Conservation (phyloP, 1,284 basidiomycete genomes). For the Rhodotorula sp. region DNA sequence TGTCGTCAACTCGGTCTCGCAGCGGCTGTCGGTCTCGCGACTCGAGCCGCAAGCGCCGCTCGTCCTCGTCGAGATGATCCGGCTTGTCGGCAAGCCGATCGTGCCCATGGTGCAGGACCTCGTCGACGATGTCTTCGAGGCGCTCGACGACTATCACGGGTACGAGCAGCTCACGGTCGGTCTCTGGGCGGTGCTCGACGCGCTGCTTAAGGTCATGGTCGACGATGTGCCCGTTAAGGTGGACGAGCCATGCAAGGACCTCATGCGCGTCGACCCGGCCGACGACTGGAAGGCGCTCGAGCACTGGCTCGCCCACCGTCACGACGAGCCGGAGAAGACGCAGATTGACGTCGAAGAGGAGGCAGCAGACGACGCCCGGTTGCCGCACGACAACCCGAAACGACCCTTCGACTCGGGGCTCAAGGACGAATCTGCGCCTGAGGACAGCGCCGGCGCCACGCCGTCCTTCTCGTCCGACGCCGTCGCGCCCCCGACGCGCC, state of each 20-base stretch:
- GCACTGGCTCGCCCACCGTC: constrained; percentile 64
- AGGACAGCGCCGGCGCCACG: not conserved
- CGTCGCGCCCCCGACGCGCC: constrained; percentile 8
- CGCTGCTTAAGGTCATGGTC: constrained; percentile 72
- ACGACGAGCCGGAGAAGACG: constrained; percentile 47
- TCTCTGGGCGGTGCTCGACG: constrained; percentile 69
- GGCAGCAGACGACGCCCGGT: constrained; percentile 51
- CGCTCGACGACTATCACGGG: constrained; percentile 88
- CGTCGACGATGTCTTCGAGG: constrained; percentile 91
- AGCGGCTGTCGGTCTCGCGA: constrained; percentile 71
- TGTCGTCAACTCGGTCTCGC: constrained; percentile 80
- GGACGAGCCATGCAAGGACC: not conserved
- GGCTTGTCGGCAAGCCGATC: constrained; percentile 77
- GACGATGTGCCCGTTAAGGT: constrained; percentile 43
- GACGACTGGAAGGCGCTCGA: constrained; percentile 57
- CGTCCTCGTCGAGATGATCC: constrained; percentile 77
- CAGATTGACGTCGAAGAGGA: constrained; percentile 50
- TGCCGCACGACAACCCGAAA: constrained; percentile 46
- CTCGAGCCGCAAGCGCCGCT: constrained; percentile 61
- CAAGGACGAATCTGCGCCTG: not conserved
- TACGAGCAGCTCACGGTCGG: constrained; percentile 61
- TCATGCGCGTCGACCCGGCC: not conserved
- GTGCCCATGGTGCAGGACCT: constrained; percentile 84
- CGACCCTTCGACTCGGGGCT: constrained; percentile 31
- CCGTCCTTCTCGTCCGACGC: not conserved